Percentiles rank a stretch among this genome's conserved stretches.
Evolutionary conservation across 2,329 filamentous ascomycete species (phyloP).

Genomic region (Grosmannia serpens): DNA sequence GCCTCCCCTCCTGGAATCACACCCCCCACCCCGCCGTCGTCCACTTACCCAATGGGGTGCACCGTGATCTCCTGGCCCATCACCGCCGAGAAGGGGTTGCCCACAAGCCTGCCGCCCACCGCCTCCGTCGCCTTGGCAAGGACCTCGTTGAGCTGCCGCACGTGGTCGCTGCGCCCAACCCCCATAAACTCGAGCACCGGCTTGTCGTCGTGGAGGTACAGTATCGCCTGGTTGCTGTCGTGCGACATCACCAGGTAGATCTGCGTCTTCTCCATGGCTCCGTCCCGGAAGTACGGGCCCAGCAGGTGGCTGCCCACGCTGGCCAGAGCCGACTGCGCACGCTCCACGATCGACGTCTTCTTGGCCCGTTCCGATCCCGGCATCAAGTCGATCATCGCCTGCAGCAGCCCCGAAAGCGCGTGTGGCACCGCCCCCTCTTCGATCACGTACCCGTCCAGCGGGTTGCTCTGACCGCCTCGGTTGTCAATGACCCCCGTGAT

Average conservation of each 20-base stretch:
- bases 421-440: conserved; percentile 51
- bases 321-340: conserved; percentile 34
- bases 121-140: conserved; percentile 42
- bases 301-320: conserved; percentile 41
- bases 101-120: conserved; percentile 48
- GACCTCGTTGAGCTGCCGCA: conserved; percentile 38
- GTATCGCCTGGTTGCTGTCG: conserved; percentile 49
- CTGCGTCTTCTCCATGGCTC: conserved; percentile 48
- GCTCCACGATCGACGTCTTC: conserved; percentile 26
- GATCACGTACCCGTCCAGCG: conserved; percentile 50
- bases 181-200: conserved; percentile 48
- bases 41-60: conserved; percentile 48
- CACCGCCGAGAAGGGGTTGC: conserved; percentile 45
- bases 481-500: conserved; percentile 54
- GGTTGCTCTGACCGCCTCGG: conserved; percentile 37
- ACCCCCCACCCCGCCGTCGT: no score
- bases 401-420: conserved; percentile 43
- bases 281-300: conserved; percentile 43
- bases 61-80: conserved; percentile 50
- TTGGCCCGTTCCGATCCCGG: conserved; percentile 32
- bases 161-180: conserved; percentile 42
- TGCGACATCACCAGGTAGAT: conserved; percentile 58
- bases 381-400: conserved; percentile 43
- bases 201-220: conserved; percentile 48
- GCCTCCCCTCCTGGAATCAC: background rate